Base-by-base conservation (phyloP, 108 stramenopile species). In the Skeletonema marinoi region DNA sequence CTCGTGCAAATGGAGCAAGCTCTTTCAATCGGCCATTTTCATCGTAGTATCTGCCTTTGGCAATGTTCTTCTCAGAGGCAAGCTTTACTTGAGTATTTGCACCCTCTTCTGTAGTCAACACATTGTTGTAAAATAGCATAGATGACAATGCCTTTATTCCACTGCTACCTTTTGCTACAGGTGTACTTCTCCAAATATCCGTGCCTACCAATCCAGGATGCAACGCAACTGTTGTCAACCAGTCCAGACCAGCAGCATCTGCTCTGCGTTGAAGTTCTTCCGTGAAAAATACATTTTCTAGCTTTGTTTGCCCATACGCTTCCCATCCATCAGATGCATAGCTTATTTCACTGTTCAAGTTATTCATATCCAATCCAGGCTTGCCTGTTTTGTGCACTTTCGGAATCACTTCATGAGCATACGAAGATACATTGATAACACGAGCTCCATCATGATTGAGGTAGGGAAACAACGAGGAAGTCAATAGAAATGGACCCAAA, bases 401-500 rank as follows among this genome's bases (percentile, higher is more conserved):
- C 51, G 65, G 60, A 14, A 58, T 32, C 13, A 0, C 14, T 46
- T 11, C 14, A 59, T 84, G 65, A 21, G 54, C 59, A 9, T 0
- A 0, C 60, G 69, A 71, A 33, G 68, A 77, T 14, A 80, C 50
- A 60, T 71, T 70, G 36, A 82, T 33, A 12, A 85, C 65, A 33
- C 67, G 67, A 29, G 19, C 32, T 29, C 50, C 36, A 36, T 59
- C 21, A 29, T 12, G 33, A 30, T 14, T 30, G 10, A 73, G 65
- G n/a, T 81, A 72, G 4, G 33, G 17, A 44, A 77, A 32, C 2
- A 86, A 21, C 31, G 31, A 12, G 13, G 66, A 70, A 1, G 78
- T 80, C 19, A 86, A 78, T 35, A 71, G 16, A 41, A 73, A 86
- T 50, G 81, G 85, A 25, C 79, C 81, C 11, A 86, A 36, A 38